Percentiles rank a stretch among this genome's conserved stretches.
Evolutionary conservation across 2,329 filamentous ascomycete species (phyloP).

Genomic region (Fusarium acutatum): DNA sequence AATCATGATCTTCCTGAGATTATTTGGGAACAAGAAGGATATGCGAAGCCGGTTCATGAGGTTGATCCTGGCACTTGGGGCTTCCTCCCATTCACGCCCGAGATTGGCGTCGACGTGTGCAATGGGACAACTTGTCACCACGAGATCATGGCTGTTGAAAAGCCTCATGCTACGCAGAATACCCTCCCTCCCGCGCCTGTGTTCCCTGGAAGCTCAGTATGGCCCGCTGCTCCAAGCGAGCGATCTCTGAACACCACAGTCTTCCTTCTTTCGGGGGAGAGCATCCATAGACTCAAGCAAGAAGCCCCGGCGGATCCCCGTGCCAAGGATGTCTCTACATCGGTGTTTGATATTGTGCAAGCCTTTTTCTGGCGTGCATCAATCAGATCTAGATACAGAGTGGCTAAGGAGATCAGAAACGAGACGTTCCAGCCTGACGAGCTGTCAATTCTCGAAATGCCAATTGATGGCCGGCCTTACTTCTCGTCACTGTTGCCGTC

Average conservation of each 20-base stretch:
- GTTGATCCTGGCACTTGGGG: neutral
- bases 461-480: slow-evolving; percentile 1
- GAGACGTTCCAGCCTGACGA: neutral
- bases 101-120: neutral
- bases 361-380: slow-evolving; percentile 11
- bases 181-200: neutral
- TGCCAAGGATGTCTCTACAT: neutral
- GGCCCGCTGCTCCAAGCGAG: neutral
- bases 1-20: neutral
- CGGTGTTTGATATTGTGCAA: neutral
- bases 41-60: neutral
- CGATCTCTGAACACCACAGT: neutral
- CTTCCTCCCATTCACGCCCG: neutral
- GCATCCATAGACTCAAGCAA: slow-evolving; percentile 2
- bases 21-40: neutral
- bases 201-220: neutral
- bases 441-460: slow-evolving; percentile 7
- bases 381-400: neutral
- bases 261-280: neutral
- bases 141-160: neutral
- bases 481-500: slow-evolving; percentile 1
- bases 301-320: neutral
- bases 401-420: neutral
- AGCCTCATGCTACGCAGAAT: neutral
- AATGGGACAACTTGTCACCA: neutral